Evolutionary conservation across 208 protist species (phyloP), one percentile per base, ranked within the genome.

Genomic region (Leishmania arabica): DNA sequence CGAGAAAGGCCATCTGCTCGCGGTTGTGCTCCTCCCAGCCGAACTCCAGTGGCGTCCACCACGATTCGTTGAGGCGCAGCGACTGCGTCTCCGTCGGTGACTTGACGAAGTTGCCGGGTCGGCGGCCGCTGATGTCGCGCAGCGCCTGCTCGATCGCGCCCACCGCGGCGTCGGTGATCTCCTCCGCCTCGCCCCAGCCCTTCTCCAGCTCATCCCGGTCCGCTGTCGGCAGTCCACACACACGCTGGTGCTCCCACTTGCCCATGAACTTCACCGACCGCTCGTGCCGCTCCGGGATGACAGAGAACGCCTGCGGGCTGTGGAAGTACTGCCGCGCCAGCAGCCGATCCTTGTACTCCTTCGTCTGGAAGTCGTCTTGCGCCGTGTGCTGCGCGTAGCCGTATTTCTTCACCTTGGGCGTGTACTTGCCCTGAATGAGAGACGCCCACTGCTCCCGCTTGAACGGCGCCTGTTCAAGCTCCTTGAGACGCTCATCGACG

Each of bases 81-180:
- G 82, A 82, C 49, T 88, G 83, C 70, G 82, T 89, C 81, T 98
- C 92, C 19, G 87, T 88, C 19, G 89, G 89, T 0, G 87, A 85
- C 83, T 98, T 98, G 74, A 95, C 76, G 77, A 94, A 98, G 89
- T 98, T 98, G 45, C 95, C 95, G 6, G 93, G 93, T 27, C 94
- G 88, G 69, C 88, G 84, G 15, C 94, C 95, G 84, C 92, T 95
- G 78, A 98, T 98, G 78, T 98, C 95, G 42, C 94, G 90, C 68
- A 98, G 81, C 17, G 92, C 92, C 82, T 98, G 95, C 85, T 98
- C 95, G 74, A 97, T 92, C 7, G 89, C 91, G 42, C 78, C 64
- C 72, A 97, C 88, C 78, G 97, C 94, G 17, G 86, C 87, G 77
- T 95, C 88, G 19, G 73, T 82, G n/a, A 97, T 87, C 15, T 85